Evolutionary conservation across 208 protist genomes (phyloP).

Genomic region (Trypanosoma vivax): DNA sequence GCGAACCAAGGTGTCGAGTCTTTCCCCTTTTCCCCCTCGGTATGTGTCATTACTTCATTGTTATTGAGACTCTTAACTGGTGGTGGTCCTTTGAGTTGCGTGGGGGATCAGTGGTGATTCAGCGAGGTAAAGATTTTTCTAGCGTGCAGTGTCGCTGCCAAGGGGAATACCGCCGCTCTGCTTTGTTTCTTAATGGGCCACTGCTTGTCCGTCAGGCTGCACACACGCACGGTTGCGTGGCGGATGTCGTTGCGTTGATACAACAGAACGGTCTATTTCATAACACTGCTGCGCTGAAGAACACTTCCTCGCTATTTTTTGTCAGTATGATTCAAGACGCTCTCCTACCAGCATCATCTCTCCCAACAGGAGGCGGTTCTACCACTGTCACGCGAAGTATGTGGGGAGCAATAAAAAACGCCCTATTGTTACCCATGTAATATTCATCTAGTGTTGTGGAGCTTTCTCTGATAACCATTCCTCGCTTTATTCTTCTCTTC

Average conservation of each 20-base stretch:
- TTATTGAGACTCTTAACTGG: constrained; percentile 39
- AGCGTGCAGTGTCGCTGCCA: constrained; percentile 42
- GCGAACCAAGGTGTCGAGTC: constrained; percentile 22
- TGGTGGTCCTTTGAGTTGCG: constrained; percentile 58
- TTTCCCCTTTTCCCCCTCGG: constrained; percentile 2
- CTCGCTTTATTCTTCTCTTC: no score
- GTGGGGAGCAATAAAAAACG: no score
- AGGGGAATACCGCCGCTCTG: constrained; percentile 33
- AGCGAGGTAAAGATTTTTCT: constrained; percentile 47
- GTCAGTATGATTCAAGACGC: background rate
- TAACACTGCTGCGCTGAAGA: background rate
- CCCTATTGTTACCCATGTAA: no score
- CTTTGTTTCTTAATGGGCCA: constrained; percentile 30
- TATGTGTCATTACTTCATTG: constrained; percentile 24
- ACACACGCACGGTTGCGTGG: background rate
- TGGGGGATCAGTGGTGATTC: constrained; percentile 35
- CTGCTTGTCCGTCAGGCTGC: constrained; percentile 10
- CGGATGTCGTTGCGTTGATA: constrained; percentile 3
- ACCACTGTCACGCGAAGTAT: no score
- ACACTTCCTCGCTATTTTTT: constrained; percentile 1
- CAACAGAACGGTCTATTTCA: constrained; percentile 6
- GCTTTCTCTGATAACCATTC: no score
- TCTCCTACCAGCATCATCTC: no score
- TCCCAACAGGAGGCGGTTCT: no score
- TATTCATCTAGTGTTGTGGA: no score